Base-by-base conservation (phyloP, 1,139 yeast species). In the Yamadazyma spencermartinsiae region DNA sequence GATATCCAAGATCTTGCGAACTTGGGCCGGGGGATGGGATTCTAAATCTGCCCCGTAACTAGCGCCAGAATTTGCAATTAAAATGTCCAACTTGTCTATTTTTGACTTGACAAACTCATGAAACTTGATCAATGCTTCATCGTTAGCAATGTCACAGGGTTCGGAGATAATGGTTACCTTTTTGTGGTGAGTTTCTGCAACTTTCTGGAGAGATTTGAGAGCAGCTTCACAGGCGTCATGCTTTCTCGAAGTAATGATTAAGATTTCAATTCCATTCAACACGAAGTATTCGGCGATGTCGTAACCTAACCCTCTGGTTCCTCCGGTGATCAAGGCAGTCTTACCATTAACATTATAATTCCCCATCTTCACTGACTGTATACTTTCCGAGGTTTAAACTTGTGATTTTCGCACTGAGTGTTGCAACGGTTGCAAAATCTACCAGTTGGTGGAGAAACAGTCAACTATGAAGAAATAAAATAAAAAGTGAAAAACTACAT, bases 11-110 rank as follows among this genome's bases (percentile, higher is more conserved):
- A 45, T 38, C 19, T 45, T 45, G 11, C 47, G 39, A 8, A 45
- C 44, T 26, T 41, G 46, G 5, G 36, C 48, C 26, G 79, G 79
- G 1, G 86, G 79, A 54, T 83, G 89, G 3, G 64, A 64, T 27
- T 70, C 81, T 41, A 83, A 63, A 16, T 76, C 76, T 4, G 79
- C 82, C 25, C 89, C 92, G 89, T 88, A 84, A 7, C 82, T 63
- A n/a, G 89, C 88, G 34, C 92, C 92, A 9, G 90, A 90, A 50
- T 84, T 84, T 42, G 89, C 87, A 49, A 82, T 68, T 45, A 84
- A 65, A 43, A 84, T 80, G 54, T 84, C 82, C 24, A 82, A 69
- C 50, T 68, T 65, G 33, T 62, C 62, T 14, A 71, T 70, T 33
- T 60, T 59, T 39, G 61, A 57, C 31, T 61, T 43, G 20, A 77